Evolutionary conservation across 2,329 filamentous ascomycete genomes (phyloP).

Genomic region (Monosporascus sp.): DNA sequence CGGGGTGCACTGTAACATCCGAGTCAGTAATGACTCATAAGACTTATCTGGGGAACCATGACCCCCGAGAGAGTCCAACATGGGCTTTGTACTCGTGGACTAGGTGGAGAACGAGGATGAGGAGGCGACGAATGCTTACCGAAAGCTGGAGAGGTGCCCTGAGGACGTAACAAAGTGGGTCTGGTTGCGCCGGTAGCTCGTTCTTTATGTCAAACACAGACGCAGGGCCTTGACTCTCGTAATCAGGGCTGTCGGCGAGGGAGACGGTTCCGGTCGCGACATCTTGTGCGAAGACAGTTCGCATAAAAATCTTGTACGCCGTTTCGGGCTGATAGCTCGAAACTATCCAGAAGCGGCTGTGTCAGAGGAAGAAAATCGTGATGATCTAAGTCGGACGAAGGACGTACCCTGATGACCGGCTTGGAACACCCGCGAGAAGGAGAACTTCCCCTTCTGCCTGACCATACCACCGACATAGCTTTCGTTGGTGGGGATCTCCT

Average conservation of each 20-base stretch:
- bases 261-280: slow-evolving; percentile 45
- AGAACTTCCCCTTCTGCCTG: slow-evolving; percentile 40
- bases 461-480: slow-evolving; percentile 38
- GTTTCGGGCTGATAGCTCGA: slow-evolving; percentile 46
- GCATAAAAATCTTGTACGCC: slow-evolving; percentile 43
- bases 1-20: background rate
- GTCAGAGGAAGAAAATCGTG: background rate
- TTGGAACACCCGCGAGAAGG: slow-evolving; percentile 39
- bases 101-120: too few species aligned
- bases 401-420: slow-evolving; percentile 33
- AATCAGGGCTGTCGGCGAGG: slow-evolving; percentile 15
- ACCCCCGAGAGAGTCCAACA: too few species aligned
- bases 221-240: slow-evolving; percentile 8
- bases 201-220: slow-evolving; percentile 9
- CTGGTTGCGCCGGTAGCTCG: background rate
- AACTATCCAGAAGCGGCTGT: slow-evolving; percentile 16
- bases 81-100: background rate
- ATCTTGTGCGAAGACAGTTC: slow-evolving; percentile 40
- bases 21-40: background rate
- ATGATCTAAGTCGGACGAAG: background rate
- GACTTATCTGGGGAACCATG: too few species aligned
- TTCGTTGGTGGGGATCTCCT: slow-evolving; percentile 30
- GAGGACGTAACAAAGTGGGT: slow-evolving; percentile 5
- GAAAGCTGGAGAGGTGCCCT: background rate
- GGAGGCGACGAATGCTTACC: background rate